A percentile compares a stretch with the other conserved stretches of the same genome.
phyloP scores from a whole-genome alignment of 2,329 filamentous ascomycete species.

The Fusarium sp. region DNA sequence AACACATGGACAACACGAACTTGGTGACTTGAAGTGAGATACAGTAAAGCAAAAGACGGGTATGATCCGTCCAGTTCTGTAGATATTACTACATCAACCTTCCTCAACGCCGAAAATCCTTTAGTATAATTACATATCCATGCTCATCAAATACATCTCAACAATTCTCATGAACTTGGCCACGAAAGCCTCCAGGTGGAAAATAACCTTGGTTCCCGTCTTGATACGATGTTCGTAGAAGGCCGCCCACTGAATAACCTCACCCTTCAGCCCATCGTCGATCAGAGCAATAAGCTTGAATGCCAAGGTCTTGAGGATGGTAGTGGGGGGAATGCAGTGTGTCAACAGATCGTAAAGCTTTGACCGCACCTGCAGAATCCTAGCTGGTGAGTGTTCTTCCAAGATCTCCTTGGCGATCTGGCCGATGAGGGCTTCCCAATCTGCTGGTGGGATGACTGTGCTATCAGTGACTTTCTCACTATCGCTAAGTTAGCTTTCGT shows the following conservation, averaged over 20 bases:
- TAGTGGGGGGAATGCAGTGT: conserved; percentile 96
- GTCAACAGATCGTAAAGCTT: conserved; percentile 98
- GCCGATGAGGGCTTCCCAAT: conserved; percentile 93
- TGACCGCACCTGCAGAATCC: conserved; percentile 87
- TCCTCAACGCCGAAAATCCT: conserved; percentile 45
- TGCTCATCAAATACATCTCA: conserved; percentile 91
- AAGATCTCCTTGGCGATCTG: conserved; percentile 95
- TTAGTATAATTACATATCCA: conserved; percentile 70
- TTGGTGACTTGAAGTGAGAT: background rate
- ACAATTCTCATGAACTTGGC: conserved; percentile 98
- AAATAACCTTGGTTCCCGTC: conserved; percentile 94
- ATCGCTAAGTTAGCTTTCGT: conserved; percentile 49
- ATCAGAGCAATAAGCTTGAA: conserved; percentile 91
- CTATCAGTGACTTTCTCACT: conserved; percentile 92
- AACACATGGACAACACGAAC: background rate
- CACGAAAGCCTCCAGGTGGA: conserved; percentile 97
- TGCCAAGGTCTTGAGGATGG: conserved; percentile 92
- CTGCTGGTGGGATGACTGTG: conserved; percentile 91
- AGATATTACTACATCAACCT: conserved; percentile 31
- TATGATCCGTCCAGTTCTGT: conserved; percentile 23
- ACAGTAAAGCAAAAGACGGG: conserved; percentile 6
- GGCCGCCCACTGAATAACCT: conserved; percentile 94
- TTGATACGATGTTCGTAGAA: conserved; percentile 98
- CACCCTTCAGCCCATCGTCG: conserved; percentile 89
- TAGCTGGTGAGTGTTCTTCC: conserved; percentile 89